These are phyloP conservation scores for Pseudonitzschia multistriata DNA, from an alignment of 108 stramenopile genomes.

Conservation along the genomic window DNA sequence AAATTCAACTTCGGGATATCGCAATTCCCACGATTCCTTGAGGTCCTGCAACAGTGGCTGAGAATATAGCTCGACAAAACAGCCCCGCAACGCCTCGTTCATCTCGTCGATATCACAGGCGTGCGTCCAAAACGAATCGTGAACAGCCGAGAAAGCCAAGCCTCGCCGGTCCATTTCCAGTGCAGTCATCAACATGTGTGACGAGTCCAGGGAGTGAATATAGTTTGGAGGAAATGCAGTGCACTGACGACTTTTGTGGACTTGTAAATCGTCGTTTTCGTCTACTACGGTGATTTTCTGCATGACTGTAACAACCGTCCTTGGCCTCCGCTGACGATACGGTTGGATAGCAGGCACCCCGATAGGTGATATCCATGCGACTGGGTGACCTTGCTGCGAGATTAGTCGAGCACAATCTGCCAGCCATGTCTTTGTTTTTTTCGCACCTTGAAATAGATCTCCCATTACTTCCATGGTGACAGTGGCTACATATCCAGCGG, in stretches of 20 bases:
- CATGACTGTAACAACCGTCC: conserved; percentile 89
- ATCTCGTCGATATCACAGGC: conserved; percentile 95
- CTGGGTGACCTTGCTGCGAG: conserved; percentile 87
- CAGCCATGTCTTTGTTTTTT: conserved; percentile 98
- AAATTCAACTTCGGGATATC: conserved; percentile 93
- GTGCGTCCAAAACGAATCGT: conserved; percentile 99
- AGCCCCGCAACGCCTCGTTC: conserved; percentile 87
- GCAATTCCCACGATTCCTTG: conserved; percentile 66
- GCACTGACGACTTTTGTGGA: conserved; percentile 82
- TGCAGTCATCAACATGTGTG: conserved; percentile 99
- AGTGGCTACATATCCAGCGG: conserved; percentile 88
- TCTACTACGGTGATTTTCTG: conserved; percentile 83
- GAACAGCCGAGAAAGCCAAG: conserved; percentile 95
- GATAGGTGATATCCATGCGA: conserved; percentile 97
- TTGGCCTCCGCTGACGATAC: conserved; percentile 75
- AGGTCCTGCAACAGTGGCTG: conserved; percentile 89
- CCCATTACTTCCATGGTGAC: conserved; percentile 94
- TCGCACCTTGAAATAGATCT: conserved; percentile 91
- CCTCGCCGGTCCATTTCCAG: conserved; percentile 91
- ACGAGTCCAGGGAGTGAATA: conserved; percentile 98
- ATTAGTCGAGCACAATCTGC: conserved; percentile 83
- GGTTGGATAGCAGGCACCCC: conserved; percentile 98
- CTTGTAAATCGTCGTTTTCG: conserved; percentile 82
- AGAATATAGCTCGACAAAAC: conserved; percentile 94
- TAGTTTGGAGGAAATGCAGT: conserved; percentile 99